Conservation (phyloP, 2,329 filamentous ascomycete species). For the Trichophaea hybrida region DNA sequence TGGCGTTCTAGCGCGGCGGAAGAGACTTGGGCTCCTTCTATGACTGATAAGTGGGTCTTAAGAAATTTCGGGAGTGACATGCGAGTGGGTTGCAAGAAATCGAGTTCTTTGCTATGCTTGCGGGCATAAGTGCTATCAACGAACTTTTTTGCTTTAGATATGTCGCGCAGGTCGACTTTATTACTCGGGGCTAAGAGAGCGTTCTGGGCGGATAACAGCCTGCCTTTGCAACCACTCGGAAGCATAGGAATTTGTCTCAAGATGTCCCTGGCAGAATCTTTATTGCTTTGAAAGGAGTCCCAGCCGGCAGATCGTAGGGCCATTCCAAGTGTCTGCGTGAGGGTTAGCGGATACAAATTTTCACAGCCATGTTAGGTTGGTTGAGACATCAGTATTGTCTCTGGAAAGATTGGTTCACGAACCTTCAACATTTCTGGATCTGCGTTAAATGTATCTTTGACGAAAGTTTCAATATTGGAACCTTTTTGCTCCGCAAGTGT, state of each 20-base stretch:
- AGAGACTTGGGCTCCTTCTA: no score
- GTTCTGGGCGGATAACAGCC: neutral
- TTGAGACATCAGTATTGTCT: neutral
- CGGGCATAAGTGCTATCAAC: no score
- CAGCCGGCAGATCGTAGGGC: neutral
- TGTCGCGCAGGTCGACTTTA: no score
- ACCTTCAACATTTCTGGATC: neutral
- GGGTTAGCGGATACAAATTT: neutral
- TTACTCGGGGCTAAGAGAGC: no score
- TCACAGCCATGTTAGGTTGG: neutral
- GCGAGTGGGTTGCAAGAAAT: no score
- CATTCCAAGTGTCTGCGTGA: no score
- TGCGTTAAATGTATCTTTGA: neutral
- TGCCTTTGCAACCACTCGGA: neutral
- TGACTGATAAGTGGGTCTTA: no score
- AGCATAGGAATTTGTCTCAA: neutral
- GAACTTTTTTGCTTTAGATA: no score
- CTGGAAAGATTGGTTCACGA: neutral
- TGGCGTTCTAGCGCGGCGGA: no score
- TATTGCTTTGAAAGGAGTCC: neutral
- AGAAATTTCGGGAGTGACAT: no score
- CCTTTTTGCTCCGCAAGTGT: neutral
- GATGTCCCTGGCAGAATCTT: neutral
- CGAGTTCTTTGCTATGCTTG: no score
- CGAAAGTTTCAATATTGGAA: neutral